These are phyloP conservation scores for Volvox carteri DNA, from an alignment of 163 green algal genomes.

Conservation along the genomic window DNA sequence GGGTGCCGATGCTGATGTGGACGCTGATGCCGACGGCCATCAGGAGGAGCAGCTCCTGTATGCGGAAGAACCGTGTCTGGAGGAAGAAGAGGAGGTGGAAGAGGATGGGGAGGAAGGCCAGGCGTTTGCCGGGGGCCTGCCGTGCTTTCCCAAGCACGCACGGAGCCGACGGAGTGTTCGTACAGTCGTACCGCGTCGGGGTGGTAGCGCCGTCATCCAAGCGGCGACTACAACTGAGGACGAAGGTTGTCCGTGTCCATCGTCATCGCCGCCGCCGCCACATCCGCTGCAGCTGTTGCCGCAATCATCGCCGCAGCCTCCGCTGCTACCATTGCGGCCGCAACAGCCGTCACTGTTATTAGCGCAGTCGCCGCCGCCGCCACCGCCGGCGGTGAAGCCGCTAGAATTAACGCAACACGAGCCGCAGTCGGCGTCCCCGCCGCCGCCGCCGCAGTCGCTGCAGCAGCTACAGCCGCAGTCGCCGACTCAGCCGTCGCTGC, in stretches of 20 bases:
- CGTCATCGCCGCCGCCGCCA: not conserved
- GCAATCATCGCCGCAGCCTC: not conserved
- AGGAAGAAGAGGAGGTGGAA: not conserved
- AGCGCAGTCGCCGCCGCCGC: not conserved
- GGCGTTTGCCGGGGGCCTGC: not conserved
- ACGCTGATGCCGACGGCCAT: not conserved
- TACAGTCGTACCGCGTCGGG: not conserved
- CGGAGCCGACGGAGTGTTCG: conserved; percentile 4
- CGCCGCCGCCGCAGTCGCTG: not conserved
- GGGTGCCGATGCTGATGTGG: not conserved
- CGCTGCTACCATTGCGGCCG: not conserved
- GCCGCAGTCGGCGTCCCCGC: not conserved
- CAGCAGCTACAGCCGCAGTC: too few relatives aligned
- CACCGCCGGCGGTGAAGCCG: not conserved
- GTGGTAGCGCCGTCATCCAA: not conserved
- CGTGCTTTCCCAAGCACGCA: conserved; percentile 33
- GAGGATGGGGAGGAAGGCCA: not conserved
- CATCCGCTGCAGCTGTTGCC: not conserved
- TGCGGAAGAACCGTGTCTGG: not conserved
- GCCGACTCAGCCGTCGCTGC: too few relatives aligned
- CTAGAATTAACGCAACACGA: not conserved
- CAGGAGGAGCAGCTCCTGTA: not conserved
- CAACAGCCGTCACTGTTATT: too few relatives aligned
- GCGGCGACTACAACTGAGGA: not conserved
- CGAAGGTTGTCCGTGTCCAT: too few relatives aligned